A percentile compares a stretch with the other conserved stretches of the same genome.
Conservation (phyloP, 179 eudicot genomes). For the Carnegiea gigantea region DNA sequence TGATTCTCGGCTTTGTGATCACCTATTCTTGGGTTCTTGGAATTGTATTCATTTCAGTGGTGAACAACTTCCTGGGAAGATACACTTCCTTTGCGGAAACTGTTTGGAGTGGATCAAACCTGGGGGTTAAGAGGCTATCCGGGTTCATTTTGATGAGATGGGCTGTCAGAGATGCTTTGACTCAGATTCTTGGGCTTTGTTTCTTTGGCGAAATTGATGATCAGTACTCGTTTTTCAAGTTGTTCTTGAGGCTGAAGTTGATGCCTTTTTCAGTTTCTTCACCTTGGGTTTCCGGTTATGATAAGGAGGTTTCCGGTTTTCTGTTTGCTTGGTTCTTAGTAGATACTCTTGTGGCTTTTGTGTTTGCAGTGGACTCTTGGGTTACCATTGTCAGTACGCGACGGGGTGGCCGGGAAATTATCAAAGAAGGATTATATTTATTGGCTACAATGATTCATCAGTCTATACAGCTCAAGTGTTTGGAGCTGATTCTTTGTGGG, state of each 20-base stretch:
- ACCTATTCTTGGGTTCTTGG: constrained; percentile 86
- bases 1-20: constrained; percentile 75
- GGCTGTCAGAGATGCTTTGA: constrained; percentile 88
- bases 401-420: constrained; percentile 80
- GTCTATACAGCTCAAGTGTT: constrained; percentile 67
- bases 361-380: constrained; percentile 87
- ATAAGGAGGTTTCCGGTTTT: constrained; percentile 76
- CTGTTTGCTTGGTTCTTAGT: constrained; percentile 67
- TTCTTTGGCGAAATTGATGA: constrained; percentile 88
- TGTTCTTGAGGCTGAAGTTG: constrained; percentile 84
- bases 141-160: constrained; percentile 87
- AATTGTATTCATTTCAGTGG: constrained; percentile 61
- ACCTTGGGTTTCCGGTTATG: constrained; percentile 72
- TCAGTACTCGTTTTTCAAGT: constrained; percentile 81
- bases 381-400: constrained; percentile 77
- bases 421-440: constrained; percentile 88
- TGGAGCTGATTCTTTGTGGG: constrained; percentile 83
- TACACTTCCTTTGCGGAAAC: constrained; percentile 41
- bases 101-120: constrained; percentile 62
- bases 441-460: constrained; percentile 65
- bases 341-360: constrained; percentile 67
- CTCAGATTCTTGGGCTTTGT: constrained; percentile 81
- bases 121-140: constrained; percentile 76
- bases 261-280: constrained; percentile 84
- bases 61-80: constrained; percentile 60